Evolutionary conservation across 148 eudicot genomes (phyloP), one percentile per base, ranked within the genome.

Genomic region (Arctostaphylos glauca): DNA sequence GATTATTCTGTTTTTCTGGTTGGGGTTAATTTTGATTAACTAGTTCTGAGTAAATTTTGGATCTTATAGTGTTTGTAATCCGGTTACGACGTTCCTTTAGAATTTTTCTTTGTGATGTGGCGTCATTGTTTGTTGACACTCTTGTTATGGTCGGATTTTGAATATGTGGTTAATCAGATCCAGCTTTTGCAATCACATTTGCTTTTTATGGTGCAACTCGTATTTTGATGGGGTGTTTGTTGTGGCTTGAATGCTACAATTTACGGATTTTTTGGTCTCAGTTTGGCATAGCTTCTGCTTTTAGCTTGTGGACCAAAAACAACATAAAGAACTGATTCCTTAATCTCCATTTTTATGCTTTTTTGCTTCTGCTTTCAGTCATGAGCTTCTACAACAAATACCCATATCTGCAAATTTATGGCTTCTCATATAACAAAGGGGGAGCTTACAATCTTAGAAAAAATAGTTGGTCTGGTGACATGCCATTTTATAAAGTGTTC

Each of bases 81-180:
- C 49, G 54, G 6, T 70, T 38, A 31, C 50, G 62, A 14, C 9
- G 48, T 77, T 16, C 67, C 15, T 38, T 58, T 23, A 54, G 84
- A 81, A 58, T 67, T 89, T 74, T 25, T 50, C 66, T 77, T 19
- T 68, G 47, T 58, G 54, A 58, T 80, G 58, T 73, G 50, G 53
- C 21, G 50, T 23, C 19, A 23, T 56, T 23, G 47, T 38, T 47
- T 46, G 12, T 58, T 54, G 78, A 67, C 55, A 25, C 50, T 16
- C 21, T 47, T 23, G 55, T 74, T 44, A n/a, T 74, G 47, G 13
- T 74, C 4, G 58, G 48, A 19, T 83, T 80, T 67, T 80, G 78
- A 78, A 84, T 84, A 52, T 80, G 76, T 56, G 60, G 52, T 48
- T 83, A 80, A 83, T 77, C 60, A 48, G 90, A 84, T 89, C 86